phyloP scores from a whole-genome alignment of 768 basidiomycete species.

The Trametes cingulata region DNA sequence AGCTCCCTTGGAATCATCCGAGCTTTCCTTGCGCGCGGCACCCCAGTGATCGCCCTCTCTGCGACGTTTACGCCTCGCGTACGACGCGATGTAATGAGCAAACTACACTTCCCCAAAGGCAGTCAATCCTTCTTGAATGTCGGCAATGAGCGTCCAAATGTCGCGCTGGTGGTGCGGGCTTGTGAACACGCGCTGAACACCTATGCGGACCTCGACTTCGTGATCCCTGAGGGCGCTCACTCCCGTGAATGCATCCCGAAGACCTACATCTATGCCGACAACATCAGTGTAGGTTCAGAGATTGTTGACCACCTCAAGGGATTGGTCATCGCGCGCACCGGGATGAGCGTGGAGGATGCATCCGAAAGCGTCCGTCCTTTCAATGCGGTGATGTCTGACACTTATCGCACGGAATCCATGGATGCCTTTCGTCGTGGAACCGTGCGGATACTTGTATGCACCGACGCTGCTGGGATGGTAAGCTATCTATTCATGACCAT shows the following conservation, averaged over 20 bases:
- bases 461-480: conserved; percentile 30
- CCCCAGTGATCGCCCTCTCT: conserved; percentile 26
- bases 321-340: neutral
- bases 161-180: conserved; percentile 28
- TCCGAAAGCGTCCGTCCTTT: conserved; percentile 18
- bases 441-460: conserved; percentile 27
- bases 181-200: conserved; percentile 26
- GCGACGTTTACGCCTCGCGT: conserved; percentile 25
- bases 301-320: conserved; percentile 21
- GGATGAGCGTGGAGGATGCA: neutral
- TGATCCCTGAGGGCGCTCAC: conserved; percentile 15
- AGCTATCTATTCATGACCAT: neutral
- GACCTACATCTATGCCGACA: conserved; percentile 31
- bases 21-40: conserved; percentile 25
- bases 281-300: conserved; percentile 20
- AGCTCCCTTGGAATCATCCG: conserved; percentile 25
- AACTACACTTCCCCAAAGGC: conserved; percentile 18
- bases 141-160: conserved; percentile 31
- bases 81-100: conserved; percentile 15
- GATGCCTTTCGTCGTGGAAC: conserved; percentile 19
- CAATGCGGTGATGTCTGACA: conserved; percentile 22
- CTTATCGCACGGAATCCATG: conserved; percentile 23
- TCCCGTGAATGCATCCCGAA: conserved; percentile 21
- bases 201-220: conserved; percentile 30
- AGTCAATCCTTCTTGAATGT: conserved; percentile 15